Base-by-base conservation (phyloP, 495 filamentous ascomycete genomes). In the Margaritispora aquatica region DNA sequence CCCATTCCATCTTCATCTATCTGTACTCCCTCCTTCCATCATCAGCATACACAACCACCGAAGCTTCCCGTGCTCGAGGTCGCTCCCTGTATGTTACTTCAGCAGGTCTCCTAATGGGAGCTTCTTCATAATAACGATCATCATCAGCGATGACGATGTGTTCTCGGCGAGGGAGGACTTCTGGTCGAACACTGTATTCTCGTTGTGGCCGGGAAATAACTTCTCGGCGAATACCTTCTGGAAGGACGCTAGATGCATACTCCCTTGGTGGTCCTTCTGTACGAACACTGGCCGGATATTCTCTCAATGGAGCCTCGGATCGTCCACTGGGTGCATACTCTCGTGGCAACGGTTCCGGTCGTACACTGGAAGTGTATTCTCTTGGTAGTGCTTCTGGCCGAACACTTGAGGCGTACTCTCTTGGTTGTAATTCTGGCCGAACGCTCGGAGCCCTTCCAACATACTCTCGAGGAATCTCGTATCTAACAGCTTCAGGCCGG, bases 401-500 rank as follows among this genome's bases (percentile, higher is more conserved):
- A 5, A 74, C 68, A 54, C 68, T 69, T 3, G 70, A 60, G 3
- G 72, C 69, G 61, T 77, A 79, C 53, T 77, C 74, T 53, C 72
- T 69, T 7, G 66, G 61, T 17, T 70, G 69, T 24, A 69, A 59
- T 29, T 82, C 76, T 2, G 75, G 73, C 17, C 73, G 68, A 8
- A 71, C 68, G 54, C 74, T 77, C 22, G 70, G 71, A 10, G 70
- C 19, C 38, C 57, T 64, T n/a, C 38, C 38, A 17, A 57, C 52
- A 57, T 74, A 68, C 54, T 78, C 76, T 58, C 71, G 73, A 21
- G 71, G 73, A 29, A 76, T 66, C 58, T 86, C 82, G 62, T 87
- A 87, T 53, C 82, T 79, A 21, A 84, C 80, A 67, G 58, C 36
- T 8, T 83, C 76, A 2, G 75, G 72, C n/a, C 72, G 68, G 0